Conservation (phyloP, 768 basidiomycete species). For the Leccinum barrowsii region DNA sequence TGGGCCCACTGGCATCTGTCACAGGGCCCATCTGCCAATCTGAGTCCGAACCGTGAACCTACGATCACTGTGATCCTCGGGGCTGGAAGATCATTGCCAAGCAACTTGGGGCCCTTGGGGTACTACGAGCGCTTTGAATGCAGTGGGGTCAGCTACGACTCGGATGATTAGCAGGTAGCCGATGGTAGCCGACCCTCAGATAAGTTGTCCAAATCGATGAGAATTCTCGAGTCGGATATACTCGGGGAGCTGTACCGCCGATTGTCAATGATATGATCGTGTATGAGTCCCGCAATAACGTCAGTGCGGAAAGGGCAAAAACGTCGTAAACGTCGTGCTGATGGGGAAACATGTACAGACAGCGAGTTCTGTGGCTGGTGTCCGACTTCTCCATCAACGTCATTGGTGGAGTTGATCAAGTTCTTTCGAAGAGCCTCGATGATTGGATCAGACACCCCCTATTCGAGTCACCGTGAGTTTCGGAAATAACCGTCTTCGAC, state of each 20-base stretch:
- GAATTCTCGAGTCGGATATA: neutral
- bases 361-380: neutral
- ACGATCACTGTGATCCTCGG: too few species aligned
- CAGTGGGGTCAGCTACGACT: neutral
- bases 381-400: neutral
- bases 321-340: slow-evolving; percentile 12
- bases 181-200: neutral
- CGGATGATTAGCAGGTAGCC: neutral
- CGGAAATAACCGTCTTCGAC: slow-evolving; percentile 1
- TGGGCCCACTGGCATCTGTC: too few species aligned
- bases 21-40: neutral
- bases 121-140: neutral
- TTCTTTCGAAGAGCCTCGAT: slow-evolving; percentile 31
- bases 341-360: slow-evolving; percentile 42
- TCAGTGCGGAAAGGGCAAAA: neutral
- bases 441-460: slow-evolving; percentile 28
- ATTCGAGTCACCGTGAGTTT: slow-evolving; percentile 33
- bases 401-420: neutral
- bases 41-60: too few species aligned
- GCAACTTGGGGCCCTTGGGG: neutral
- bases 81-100: too few species aligned
- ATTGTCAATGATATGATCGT: neutral
- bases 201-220: neutral
- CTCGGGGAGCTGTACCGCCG: neutral
- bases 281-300: neutral